Percentiles rank a stretch among this genome's conserved stretches.
Conservation (phyloP, 768 basidiomycete species). For the Leccinellum luteum region DNA sequence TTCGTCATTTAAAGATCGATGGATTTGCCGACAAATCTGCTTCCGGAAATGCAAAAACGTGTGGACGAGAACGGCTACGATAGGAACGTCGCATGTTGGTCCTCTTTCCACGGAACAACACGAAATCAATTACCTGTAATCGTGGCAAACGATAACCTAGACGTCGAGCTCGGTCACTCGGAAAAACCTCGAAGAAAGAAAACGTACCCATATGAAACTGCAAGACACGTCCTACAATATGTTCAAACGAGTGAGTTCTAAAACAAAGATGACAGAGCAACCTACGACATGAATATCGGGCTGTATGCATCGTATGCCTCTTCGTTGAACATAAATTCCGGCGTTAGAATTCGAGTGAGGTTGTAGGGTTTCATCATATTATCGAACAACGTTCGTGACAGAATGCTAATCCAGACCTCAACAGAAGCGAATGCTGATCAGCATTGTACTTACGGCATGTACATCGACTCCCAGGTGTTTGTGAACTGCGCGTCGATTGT, state of each 20-base stretch:
- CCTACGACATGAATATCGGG: constrained; percentile 55
- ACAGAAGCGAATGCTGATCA: background rate
- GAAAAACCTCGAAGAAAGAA: background rate
- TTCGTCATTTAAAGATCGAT: constrained; percentile 69
- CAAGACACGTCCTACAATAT: constrained; percentile 21
- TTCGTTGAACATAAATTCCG: constrained; percentile 51
- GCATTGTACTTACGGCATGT: constrained; percentile 48
- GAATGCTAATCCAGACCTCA: constrained; percentile 41
- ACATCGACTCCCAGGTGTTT: constrained; percentile 58
- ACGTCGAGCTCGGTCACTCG: constrained; percentile 42
- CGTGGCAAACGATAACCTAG: constrained; percentile 74
- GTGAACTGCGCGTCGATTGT: constrained; percentile 40
- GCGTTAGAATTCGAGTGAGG: constrained; percentile 52
- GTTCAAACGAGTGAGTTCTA: constrained; percentile 3
- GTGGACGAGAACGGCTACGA: constrained; percentile 28
- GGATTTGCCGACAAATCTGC: constrained; percentile 70
- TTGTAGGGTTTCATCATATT: constrained; percentile 57
- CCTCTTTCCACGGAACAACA: background rate
- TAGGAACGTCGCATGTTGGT: background rate
- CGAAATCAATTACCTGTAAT: constrained; percentile 52
- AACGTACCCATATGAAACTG: constrained; percentile 31
- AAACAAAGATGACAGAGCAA: constrained; percentile 5
- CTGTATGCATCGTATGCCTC: constrained; percentile 53
- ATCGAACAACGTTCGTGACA: constrained; percentile 61
- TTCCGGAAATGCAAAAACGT: constrained; percentile 66